Evolutionary conservation across 495 filamentous ascomycete species (phyloP).

Genomic region (Schizothecium vesticola): DNA sequence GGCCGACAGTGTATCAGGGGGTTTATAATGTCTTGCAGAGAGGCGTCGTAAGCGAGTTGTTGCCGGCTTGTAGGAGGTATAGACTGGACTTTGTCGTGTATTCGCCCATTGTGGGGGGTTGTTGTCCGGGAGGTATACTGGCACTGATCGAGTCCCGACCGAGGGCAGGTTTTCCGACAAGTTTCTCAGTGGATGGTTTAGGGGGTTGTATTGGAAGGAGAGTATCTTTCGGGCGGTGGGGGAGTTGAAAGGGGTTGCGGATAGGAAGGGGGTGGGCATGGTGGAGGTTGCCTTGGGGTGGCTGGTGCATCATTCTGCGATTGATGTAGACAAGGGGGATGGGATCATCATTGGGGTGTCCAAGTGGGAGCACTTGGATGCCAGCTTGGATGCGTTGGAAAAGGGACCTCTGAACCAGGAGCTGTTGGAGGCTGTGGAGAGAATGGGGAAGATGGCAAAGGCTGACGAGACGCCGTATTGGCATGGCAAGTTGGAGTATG

Average conservation of each 20-base stretch:
- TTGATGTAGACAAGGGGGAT: conserved; percentile 63
- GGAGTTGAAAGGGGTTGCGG: conserved; percentile 60
- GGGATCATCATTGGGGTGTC: conserved; percentile 54
- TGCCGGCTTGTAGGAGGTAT: conserved; percentile 69
- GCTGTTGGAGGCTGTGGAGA: conserved; percentile 65
- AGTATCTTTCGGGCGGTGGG: conserved; percentile 64
- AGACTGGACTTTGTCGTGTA: conserved; percentile 75
- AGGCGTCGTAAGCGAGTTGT: conserved; percentile 66
- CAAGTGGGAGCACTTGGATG: conserved; percentile 45
- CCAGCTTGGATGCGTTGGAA: conserved; percentile 50
- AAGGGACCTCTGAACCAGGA: conserved; percentile 63
- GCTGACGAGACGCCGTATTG: conserved; percentile 62
- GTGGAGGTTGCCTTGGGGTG: conserved; percentile 72
- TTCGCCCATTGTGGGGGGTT: conserved; percentile 74
- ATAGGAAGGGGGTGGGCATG: conserved; percentile 62
- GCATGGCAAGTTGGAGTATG: conserved; percentile 67
- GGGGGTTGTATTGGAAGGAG: conserved; percentile 68
- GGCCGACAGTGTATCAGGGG: conserved; percentile 60
- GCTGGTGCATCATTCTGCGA: conserved; percentile 64
- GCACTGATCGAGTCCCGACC: conserved; percentile 48
- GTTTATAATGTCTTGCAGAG: conserved; percentile 61
- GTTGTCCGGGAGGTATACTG: conserved; percentile 57
- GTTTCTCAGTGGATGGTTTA: conserved; percentile 48
- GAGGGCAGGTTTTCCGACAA: conserved; percentile 60
- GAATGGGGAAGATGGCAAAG: conserved; percentile 61